These are phyloP conservation scores for Cystobasidium ongulense DNA, from an alignment of 768 basidiomycete genomes.

Conservation along the genomic window DNA sequence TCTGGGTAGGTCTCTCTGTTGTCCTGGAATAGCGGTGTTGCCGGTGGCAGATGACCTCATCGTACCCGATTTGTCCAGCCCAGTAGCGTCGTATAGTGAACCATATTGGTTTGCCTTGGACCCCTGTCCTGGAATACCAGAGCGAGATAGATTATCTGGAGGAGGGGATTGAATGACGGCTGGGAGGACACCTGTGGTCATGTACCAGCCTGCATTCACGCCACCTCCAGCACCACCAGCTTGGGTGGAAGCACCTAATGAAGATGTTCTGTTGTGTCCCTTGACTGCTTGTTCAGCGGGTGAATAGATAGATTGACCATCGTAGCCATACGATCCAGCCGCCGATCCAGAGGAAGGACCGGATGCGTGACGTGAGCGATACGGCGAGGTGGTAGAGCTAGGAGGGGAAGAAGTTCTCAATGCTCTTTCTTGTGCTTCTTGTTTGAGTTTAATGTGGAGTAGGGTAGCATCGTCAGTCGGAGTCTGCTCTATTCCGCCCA, in stretches of 20 bases:
- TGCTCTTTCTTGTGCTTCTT: slow-evolving; percentile 13
- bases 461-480: background rate
- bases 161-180: background rate
- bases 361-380: background rate
- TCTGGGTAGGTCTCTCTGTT: background rate
- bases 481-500: background rate
- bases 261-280: background rate
- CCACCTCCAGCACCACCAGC: background rate
- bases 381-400: background rate
- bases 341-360: background rate
- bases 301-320: slow-evolving; percentile 18
- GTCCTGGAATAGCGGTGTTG: background rate
- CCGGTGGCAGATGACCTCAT: background rate
- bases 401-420: background rate
- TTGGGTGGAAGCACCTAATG: background rate
- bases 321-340: background rate
- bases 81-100: slow-evolving; percentile 17
- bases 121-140: background rate
- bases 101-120: background rate
- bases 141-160: background rate
- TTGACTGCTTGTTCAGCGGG: background rate
- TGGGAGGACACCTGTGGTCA: slow-evolving; percentile 22
- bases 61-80: background rate
- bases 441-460: slow-evolving; percentile 15
- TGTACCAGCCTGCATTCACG: slow-evolving; percentile 29